phyloP scores from a whole-genome alignment of 768 basidiomycete genomes.

The Cubamyces sp. region DNA sequence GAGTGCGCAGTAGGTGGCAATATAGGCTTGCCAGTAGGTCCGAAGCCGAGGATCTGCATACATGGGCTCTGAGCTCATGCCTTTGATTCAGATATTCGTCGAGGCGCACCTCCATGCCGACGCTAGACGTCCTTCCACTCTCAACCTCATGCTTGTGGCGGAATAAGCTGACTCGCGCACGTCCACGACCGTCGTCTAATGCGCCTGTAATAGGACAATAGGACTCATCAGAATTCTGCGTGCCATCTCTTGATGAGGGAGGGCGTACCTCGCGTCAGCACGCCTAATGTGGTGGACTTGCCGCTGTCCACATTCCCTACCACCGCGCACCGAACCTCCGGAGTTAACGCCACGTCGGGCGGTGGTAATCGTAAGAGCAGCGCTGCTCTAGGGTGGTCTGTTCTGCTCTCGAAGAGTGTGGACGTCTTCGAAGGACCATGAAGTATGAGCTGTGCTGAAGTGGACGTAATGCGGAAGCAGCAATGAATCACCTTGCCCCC shows the following conservation, averaged over 20 bases:
- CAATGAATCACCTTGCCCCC: conserved; percentile 66
- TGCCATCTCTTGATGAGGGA: neutral
- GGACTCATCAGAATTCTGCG: neutral
- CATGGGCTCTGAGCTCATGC: neutral
- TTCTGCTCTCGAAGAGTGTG: conserved; percentile 51
- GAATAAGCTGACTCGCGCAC: conserved; percentile 87
- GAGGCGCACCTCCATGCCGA: conserved; percentile 90
- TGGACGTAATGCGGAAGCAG: neutral
- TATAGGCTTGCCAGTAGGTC: conserved; percentile 74
- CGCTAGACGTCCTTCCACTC: conserved; percentile 91
- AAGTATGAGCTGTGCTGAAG: neutral
- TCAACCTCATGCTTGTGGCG: conserved; percentile 98
- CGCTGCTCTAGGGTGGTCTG: conserved; percentile 56
- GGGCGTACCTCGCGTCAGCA: conserved; percentile 81
- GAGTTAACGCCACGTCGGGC: conserved; percentile 72
- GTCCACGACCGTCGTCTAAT: conserved; percentile 81
- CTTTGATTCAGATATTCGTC: neutral
- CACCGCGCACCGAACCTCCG: conserved; percentile 94
- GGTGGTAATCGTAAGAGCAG: conserved; percentile 77
- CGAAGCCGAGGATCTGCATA: conserved; percentile 84
- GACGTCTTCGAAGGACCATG: conserved; percentile 48
- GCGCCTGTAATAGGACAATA: conserved; percentile 49
- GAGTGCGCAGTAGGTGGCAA: conserved; percentile 65
- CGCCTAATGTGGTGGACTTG: conserved; percentile 93
- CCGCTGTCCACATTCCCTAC: conserved; percentile 96